Evolutionary conservation across 805 yeast genomes (phyloP).

Genomic region (Kluyveromyces dobzhanskii): DNA sequence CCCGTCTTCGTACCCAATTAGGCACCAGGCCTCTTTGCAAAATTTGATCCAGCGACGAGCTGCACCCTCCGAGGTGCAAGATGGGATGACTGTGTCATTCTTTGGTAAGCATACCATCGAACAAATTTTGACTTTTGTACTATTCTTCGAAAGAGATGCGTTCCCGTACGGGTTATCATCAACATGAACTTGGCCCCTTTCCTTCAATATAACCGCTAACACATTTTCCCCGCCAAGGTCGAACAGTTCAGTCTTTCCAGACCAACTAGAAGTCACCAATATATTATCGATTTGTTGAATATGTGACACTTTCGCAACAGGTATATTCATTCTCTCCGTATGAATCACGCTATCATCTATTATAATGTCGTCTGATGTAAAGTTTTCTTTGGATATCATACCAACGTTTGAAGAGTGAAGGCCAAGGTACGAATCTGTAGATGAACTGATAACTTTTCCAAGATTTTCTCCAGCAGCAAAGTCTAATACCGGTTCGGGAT

Average conservation of each 20-base stretch:
- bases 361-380: background rate
- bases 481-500: conserved; percentile 24
- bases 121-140: conserved; percentile 4
- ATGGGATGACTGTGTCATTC: background rate
- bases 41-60: conserved; percentile 14
- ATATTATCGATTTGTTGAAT: conserved; percentile 6
- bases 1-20: conserved; percentile 29
- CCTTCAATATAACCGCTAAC: conserved; percentile 5
- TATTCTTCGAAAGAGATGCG: conserved; percentile 6
- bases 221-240: conserved; percentile 2
- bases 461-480: conserved; percentile 6
- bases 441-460: conserved; percentile 14
- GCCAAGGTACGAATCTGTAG: conserved; percentile 15
- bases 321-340: conserved; percentile 3
- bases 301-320: conserved; percentile 12
- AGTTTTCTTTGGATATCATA: background rate
- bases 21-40: conserved; percentile 17
- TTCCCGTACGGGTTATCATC: conserved; percentile 22
- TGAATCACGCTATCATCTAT: background rate
- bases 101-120: conserved; percentile 3
- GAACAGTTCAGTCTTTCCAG: conserved; percentile 15
- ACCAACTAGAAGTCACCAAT: conserved; percentile 16
- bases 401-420: conserved; percentile 5
- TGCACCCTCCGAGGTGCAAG: conserved; percentile 8
- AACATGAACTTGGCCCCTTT: conserved; percentile 15